Base-by-base conservation (phyloP, 83 land plant species). In the Isoetes engelmannii region DNA sequence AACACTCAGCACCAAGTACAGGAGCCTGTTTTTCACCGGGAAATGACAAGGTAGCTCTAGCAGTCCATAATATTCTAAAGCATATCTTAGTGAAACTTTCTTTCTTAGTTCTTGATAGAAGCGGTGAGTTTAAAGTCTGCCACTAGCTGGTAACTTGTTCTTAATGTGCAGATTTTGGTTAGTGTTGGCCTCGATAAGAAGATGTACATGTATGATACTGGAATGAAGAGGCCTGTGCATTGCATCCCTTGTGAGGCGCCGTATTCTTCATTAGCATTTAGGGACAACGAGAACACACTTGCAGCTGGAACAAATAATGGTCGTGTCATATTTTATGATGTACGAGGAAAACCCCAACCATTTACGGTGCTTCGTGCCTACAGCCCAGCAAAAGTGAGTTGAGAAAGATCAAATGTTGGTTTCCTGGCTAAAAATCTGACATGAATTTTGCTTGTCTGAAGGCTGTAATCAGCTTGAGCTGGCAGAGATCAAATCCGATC, bases 271-370 rank as follows among this genome's bases (percentile, higher is more conserved):
- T 37, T 94, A 69, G 90, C 87, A 62, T 84, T 84, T 65, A 86
- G 80, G 71, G 97, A 94, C 74, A 96, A 90, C 81, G 99, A 93
- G 60, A 81, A 62, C 74, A 79, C 77, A 47, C 46, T 94, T 57
- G 93, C 97, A 61, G 99, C 96, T 66, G 99, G 99, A 44, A 94
- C 99, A 72, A 90, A 84, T 57, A 85, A 63, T 85, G 99, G 99
- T 5, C 72, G 85, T 21, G 84, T 94, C 19, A 95, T 90, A 48
- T 94, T 94, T 60, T 94, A 90, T 84, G 99, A 94, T 69, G 79
- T 94, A 48, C 93, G 99, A 17, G 90, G 88, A 48, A 92, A 89
- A 57, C 89, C 88, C 19, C 91, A 94, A 57, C 92, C 97, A 4
- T 73, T 86, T 50, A 88, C 87, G 37, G 84, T 94, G 65, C 88